phyloP scores from a whole-genome alignment of 176 grass and related monocot species.

The Alloteropsis semialata region DNA sequence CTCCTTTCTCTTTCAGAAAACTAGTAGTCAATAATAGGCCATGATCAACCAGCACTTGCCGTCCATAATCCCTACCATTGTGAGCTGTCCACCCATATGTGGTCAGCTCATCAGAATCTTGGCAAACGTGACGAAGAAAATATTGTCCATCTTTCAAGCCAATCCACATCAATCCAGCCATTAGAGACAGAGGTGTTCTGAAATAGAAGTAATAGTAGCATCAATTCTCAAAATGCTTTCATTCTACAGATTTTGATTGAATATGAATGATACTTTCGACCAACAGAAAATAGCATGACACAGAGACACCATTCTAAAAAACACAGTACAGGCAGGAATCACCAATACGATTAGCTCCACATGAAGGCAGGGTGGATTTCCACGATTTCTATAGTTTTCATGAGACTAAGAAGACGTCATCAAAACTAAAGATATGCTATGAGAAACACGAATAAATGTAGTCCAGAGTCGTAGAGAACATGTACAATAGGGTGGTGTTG shows the following conservation, averaged over 20 bases:
- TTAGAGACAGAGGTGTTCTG: constrained; percentile 75
- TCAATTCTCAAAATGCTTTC: constrained; percentile 18
- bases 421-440: neutral
- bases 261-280: constrained; percentile 16
- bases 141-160: constrained; percentile 79
- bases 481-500: neutral
- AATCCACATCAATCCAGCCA: constrained; percentile 98
- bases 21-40: constrained; percentile 66
- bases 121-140: constrained; percentile 86
- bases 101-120: constrained; percentile 92
- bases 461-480: neutral
- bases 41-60: constrained; percentile 74
- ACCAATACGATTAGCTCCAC: neutral
- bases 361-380: neutral
- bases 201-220: constrained; percentile 37
- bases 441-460: constrained; percentile 4
- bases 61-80: constrained; percentile 90
- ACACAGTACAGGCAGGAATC: neutral
- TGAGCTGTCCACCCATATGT: constrained; percentile 87
- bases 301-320: neutral
- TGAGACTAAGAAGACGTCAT: neutral
- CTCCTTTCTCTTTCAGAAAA: constrained; percentile 90
- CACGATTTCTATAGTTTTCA: neutral
- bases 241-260: neutral
- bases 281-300: neutral